Evolutionary conservation across 495 filamentous ascomycete species (phyloP), one percentile per base, ranked within the genome.

Genomic region (Pseudomonodictys pantanalensis): DNA sequence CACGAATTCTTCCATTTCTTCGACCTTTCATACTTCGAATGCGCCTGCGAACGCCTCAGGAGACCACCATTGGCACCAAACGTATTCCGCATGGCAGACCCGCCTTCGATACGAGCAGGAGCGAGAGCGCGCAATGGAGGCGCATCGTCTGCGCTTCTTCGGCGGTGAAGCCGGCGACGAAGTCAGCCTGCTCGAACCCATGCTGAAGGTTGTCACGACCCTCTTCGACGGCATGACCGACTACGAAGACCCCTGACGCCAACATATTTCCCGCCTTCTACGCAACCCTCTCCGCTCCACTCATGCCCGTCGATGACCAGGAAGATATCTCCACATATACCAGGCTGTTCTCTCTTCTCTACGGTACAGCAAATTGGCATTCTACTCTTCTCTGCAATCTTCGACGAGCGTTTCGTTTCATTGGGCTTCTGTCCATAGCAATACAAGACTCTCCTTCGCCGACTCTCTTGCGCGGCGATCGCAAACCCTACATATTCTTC

Each of bases 161-260:
- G 69, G 69, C 32, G 69, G 69, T 26, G 63, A 67, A 33, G 64
- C 52, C 18, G 65, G 62, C 41, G 69, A 71, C 41, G 67, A 69
- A 56, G 61, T 60, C 33, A 62, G 61, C 46, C 67, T 73, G 2
- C 54, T 69, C 6, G 69, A 68, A 20, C 66, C 63, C 0, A 73
- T 73, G 71, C 52, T 73, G 52, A 65, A 68, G 63, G 71, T 73
- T n/a, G 71, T 73, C 29, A 61, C 68, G 46, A 64, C 62, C 56
- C 68, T 73, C 12, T 73, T 73, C 60, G 56, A 72, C 51, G 70
- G 69, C 33, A 25, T 58, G 33, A 61, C 64, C 52, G 70, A 72
- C 57, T 73, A 73, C 59, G 66, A 66, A 23, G 71, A 73, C 59
- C 63, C 66, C 12, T 71, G 64, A 64, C 26, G 22, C 26, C 12